Evolutionary conservation across 2,329 filamentous ascomycete genomes (phyloP), one percentile per base, ranked within the genome.

Genomic region (Colletotrichum graminicola): DNA sequence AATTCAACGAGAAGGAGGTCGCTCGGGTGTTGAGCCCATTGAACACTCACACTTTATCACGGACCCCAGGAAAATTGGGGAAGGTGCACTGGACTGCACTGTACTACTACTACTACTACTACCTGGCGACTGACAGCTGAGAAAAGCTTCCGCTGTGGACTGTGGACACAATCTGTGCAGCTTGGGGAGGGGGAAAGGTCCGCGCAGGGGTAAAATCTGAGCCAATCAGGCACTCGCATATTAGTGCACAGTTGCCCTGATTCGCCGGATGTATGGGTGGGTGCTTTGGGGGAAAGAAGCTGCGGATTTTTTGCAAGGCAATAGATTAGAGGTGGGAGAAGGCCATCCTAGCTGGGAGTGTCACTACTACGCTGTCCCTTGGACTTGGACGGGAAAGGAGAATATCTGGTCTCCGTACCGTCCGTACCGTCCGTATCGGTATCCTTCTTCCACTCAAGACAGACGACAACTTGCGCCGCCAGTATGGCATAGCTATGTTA

Each of bases 11-110:
- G 66, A 62, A 66, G 45, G 47, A 57, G 10, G 64, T 67, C 49
- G 21, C 60, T 67, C 62, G 63, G 66, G 63, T 65, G 66, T 73
- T 74, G 73, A 73, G 73, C 59, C 66, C 60, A 60, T 52, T 66
- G 54, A 26, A 57, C 62, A 56, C 62, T 64, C 51, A 36, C 34
- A 23, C 51, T 57, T 49, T 69, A 72, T 69, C 69, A 54, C 56
- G 52, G 66, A 62, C 55, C 62, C 52, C 61, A 54, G 66, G 43
- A 64, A 71, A 70, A 66, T 65, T 62, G 63, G 70, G 68, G 55
- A 45, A 56, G 41, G 39, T 41, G 39, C 57, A 45, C 32, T 32
- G 54, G 39, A 51, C 59, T 41, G 8, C 7, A 8, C 34, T 36
- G 10, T 8, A 29, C 29, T 29, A 4, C n/a, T n/a, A n/a, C n/a